Conservation (phyloP, 768 basidiomycete genomes). For the Suillus alpinus region DNA sequence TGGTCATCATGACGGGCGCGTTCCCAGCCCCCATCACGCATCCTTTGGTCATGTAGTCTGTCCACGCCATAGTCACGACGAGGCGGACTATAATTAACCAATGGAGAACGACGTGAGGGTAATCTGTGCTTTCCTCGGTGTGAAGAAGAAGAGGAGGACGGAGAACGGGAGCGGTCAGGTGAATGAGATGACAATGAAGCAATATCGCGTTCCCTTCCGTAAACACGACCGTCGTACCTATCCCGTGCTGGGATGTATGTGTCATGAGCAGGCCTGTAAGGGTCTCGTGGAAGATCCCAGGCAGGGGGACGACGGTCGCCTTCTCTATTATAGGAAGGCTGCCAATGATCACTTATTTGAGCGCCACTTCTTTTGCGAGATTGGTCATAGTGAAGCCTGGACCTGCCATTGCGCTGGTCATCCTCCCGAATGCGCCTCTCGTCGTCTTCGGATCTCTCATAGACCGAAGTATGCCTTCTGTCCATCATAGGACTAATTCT, state of each 20-base stretch:
- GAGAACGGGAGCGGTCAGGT: slow-evolving; percentile 38
- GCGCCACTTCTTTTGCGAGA: slow-evolving; percentile 2
- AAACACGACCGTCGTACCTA: slow-evolving; percentile 21
- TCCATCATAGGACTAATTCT: slow-evolving; percentile 23
- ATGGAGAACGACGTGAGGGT: slow-evolving; percentile 38
- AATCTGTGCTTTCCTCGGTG: slow-evolving; percentile 31
- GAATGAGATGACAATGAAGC: slow-evolving; percentile 26
- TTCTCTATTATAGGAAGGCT: slow-evolving; percentile 19
- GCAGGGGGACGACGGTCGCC: slow-evolving; percentile 23
- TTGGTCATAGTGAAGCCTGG: slow-evolving; percentile 15
- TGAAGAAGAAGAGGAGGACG: slow-evolving; percentile 32
- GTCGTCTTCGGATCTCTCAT: slow-evolving; percentile 44
- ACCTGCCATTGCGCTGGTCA: slow-evolving; percentile 27
- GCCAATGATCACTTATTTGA: slow-evolving; percentile 21
- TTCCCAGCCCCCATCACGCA: slow-evolving; percentile 37
- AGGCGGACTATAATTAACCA: slow-evolving; percentile 37
- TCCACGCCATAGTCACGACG: slow-evolving; percentile 34
- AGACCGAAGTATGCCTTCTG: slow-evolving; percentile 20
- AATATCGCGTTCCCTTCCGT: slow-evolving; percentile 19
- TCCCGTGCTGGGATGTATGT: slow-evolving; percentile 20
- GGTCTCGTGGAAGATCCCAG: slow-evolving; percentile 23
- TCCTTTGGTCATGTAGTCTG: slow-evolving; percentile 32
- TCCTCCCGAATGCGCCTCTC: slow-evolving; percentile 40
- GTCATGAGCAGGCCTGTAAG: slow-evolving; percentile 17
- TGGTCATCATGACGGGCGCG: slow-evolving; percentile 20